A percentile compares a stretch with the other conserved stretches of the same genome.
Conservation (phyloP, 805 yeast species). For the Wickerhamiella allomyrinae region DNA sequence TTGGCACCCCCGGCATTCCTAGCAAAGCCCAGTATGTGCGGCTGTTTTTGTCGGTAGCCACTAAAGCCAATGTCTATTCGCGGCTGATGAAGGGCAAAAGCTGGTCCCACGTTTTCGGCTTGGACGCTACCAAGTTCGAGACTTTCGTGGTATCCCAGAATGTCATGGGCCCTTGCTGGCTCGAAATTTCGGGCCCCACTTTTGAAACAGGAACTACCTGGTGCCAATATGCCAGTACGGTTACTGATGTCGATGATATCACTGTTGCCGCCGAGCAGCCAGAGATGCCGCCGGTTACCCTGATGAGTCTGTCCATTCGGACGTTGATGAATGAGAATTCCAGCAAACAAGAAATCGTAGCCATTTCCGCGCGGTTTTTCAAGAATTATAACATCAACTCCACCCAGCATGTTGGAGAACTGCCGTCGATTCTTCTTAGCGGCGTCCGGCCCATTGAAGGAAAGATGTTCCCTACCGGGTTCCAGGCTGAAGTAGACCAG, state of each 20-base stretch:
- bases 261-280: constrained; percentile 25
- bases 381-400: constrained; percentile 53
- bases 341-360: constrained; percentile 65
- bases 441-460: constrained; percentile 57
- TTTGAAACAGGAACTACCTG: constrained; percentile 64
- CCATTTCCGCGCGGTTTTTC: constrained; percentile 65
- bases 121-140: constrained; percentile 62
- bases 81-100: constrained; percentile 48
- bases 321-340: constrained; percentile 61
- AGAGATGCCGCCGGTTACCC: constrained; percentile 51
- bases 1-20: constrained; percentile 72
- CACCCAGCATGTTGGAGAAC: constrained; percentile 47
- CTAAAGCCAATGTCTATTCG: constrained; percentile 16
- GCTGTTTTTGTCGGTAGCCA: constrained; percentile 53
- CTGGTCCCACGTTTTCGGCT: constrained; percentile 67
- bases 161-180: constrained; percentile 97
- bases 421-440: constrained; percentile 52
- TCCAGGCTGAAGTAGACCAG: constrained; percentile 31
- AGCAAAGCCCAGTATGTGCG: constrained; percentile 66
- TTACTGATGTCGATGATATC: constrained; percentile 29
- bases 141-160: constrained; percentile 68
- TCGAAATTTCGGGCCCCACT: constrained; percentile 47
- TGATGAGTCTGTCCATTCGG: constrained; percentile 64
- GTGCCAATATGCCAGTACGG: constrained; percentile 49
- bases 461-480: constrained; percentile 58